These are phyloP conservation scores for Dittrichia graveolens DNA, from an alignment of 129 eudicot genomes.

Conservation along the genomic window DNA sequence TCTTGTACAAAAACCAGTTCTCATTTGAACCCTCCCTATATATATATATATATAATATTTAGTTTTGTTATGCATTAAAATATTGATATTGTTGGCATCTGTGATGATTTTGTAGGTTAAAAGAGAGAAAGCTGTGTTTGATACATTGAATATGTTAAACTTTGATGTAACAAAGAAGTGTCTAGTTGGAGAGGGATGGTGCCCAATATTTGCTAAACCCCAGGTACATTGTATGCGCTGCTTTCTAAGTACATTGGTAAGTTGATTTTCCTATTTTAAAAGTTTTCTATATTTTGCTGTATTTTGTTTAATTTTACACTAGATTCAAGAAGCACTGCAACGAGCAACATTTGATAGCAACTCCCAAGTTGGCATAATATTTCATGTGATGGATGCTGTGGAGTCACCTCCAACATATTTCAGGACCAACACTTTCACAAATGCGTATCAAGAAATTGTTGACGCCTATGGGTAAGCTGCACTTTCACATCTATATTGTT, in stretches of 20 bases:
- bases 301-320: conserved; percentile 12
- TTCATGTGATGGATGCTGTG: conserved; percentile 81
- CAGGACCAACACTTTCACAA: conserved; percentile 86
- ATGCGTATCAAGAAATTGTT: conserved; percentile 94
- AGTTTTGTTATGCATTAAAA: conserved; percentile 15
- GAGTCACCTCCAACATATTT: conserved; percentile 98
- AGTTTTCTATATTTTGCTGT: not conserved
- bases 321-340: conserved; percentile 96
- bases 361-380: conserved; percentile 94
- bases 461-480: conserved; percentile 94
- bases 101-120: conserved; percentile 65
- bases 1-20: no score
- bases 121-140: conserved; percentile 98
- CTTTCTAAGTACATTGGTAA: not conserved
- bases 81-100: conserved; percentile 23
- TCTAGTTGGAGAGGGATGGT: conserved; percentile 99
- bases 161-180: conserved; percentile 99
- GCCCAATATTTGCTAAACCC: conserved; percentile 88
- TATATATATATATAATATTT: not conserved
- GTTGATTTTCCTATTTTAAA: not conserved
- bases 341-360: conserved; percentile 97
- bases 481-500: not conserved
- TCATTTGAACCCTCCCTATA: no score
- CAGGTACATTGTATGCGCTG: conserved; percentile 51
- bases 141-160: conserved; percentile 90